Evolutionary conservation across 2,329 filamentous ascomycete species (phyloP), one percentile per base, ranked within the genome.

Genomic region (Fusarium austroafricanum): DNA sequence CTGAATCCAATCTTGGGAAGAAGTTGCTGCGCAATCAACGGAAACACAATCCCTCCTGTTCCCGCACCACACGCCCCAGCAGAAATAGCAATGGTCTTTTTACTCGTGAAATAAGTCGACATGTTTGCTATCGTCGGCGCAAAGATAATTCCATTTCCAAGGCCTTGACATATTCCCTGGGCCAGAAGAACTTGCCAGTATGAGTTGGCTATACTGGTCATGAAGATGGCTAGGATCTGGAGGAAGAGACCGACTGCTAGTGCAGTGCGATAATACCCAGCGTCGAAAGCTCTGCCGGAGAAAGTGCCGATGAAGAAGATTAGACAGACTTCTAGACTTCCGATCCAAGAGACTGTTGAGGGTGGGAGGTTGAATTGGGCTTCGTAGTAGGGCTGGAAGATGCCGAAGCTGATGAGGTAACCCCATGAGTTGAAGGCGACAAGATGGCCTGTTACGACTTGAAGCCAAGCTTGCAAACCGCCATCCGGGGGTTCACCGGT

Each of bases 1-100:
- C 82, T 81, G 71, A 90, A 91, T 0, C 89, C 89, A 5, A 91
- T 78, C 18, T 79, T 80, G 0, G 88, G 86, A 3, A 90, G 77
- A 12, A 91, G 76, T 54, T 87, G 83, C 70, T 83, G 80, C 2
- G 85, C 81, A 18, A 87, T 82, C 3, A 86, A 80, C 0, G 90
- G 89, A 72, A 89, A 92, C 4, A 91, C 81, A 21, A 91, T 78
- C 0, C 89, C 89, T 2, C 90, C 90, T 0, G 85, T 85, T 0
- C 84, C 84, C 26, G 86, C 87, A 2, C 90, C 90, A 0, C 84
- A 84, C 0, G 88, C 86, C 11, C 83, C 82, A 10, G 89, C 81
- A 0, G 87, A 87, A 18, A 91, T 81, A 1, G 89, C 89, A 4
- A 90, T 78, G 0, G 83, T 83, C 6, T 86, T 82, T n/a, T 85